These are phyloP conservation scores for Penicillium lagena DNA, from an alignment of 495 filamentous ascomycete species.

Conservation along the genomic window DNA sequence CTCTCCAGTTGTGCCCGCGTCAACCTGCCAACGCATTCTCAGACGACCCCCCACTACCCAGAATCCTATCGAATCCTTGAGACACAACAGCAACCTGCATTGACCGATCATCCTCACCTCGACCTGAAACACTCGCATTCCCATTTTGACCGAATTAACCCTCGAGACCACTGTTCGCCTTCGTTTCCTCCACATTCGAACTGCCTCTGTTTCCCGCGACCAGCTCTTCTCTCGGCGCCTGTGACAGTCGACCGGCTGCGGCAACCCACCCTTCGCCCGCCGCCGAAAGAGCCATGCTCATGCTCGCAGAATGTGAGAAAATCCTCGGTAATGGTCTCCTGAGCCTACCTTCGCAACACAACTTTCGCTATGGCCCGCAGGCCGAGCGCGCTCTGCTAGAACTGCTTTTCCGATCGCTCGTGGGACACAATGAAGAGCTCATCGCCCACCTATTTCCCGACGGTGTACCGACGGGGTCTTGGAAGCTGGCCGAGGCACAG, in stretches of 20 bases:
- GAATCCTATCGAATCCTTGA: no score
- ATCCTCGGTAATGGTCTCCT: slow-evolving; percentile 70
- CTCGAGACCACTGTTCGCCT: no score
- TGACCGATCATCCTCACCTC: no score
- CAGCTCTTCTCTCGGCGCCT: not conserved
- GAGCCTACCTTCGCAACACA: slow-evolving; percentile 60
- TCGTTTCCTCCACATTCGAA: no score
- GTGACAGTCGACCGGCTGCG: slow-evolving; percentile 12
- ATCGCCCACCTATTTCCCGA: slow-evolving; percentile 73
- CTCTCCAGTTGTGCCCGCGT: no score
- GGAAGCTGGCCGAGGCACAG: slow-evolving; percentile 79
- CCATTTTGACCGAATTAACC: no score
- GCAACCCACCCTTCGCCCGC: slow-evolving; percentile 1
- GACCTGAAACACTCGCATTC: no score
- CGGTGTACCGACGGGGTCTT: slow-evolving; percentile 54
- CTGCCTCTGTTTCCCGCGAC: no score
- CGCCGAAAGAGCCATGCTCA: slow-evolving; percentile 21
- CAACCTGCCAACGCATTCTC: no score
- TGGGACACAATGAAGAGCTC: slow-evolving; percentile 62
- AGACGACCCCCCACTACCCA: no score
- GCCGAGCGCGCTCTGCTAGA: slow-evolving; percentile 65
- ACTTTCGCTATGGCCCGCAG: slow-evolving; percentile 63
- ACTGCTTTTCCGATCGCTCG: slow-evolving; percentile 80
- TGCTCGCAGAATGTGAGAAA: slow-evolving; percentile 69
- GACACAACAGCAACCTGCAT: no score